Evolutionary conservation across 768 basidiomycete species (phyloP), one percentile per base, ranked within the genome.

Genomic region (Sporobolomyces pararoseus): DNA sequence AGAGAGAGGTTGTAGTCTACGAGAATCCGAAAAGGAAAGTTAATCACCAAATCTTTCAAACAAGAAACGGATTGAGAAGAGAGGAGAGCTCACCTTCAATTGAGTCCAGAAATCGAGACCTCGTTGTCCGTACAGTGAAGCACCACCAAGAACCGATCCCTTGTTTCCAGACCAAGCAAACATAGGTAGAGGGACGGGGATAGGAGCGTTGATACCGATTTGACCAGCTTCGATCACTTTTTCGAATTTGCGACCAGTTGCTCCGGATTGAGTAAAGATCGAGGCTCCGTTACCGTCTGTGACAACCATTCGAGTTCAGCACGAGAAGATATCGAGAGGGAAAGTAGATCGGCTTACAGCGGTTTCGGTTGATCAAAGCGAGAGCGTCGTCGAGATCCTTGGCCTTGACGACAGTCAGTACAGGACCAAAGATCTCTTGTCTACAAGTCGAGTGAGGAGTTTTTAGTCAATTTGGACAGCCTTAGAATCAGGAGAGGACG

Each of bases 91-190:
- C 52, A 78, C 79, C 86, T 96, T 97, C 80, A 91, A 88, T 80
- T 93, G 89, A 4, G 95, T 98, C 79, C 93, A 98, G 82, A 98
- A 98, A 79, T 90, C 90, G 80, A 97, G 85, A 31, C 90, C 94
- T 72, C 89, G 85, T 80, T 89, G 89, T 34, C 94, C 94, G 75
- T 96, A 96, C 82, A 96, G 94, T 7, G 88, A 87, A 52, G 91
- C 39, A 16, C 70, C 76, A 31, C 79, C 79, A 32, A 80, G 71
- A 0, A 80, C 76, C n/a, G 71, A 74, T 10, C 77, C 81, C 83
- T 93, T 95, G 82, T 93, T 95, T 32, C 96, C 95, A 75, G 64
- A 63, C 91, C 91, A 95, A 34, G 91, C 86, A 82, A 96, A 97
- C 90, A 96, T 94, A 21, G 83, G 84, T 35, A 89, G 81, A 52